Evolutionary conservation across 345 rosid species (phyloP).

Genomic region (Citrus trifoliata): DNA sequence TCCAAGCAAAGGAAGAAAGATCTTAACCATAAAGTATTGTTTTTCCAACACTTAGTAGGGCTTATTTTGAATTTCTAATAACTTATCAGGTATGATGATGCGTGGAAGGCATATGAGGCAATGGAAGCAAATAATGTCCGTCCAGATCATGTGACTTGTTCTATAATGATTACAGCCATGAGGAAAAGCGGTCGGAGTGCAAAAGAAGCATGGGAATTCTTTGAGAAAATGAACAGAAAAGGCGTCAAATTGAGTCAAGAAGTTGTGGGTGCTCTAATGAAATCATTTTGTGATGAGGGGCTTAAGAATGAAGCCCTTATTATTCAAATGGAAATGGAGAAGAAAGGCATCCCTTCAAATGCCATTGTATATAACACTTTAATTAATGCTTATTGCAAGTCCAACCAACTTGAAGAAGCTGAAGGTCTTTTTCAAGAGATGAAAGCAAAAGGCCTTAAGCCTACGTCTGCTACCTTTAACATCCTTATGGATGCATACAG

Average conservation of each 20-base stretch:
- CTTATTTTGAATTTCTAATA: constrained; percentile 9
- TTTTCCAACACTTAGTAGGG: background rate
- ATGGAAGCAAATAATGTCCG: constrained; percentile 61
- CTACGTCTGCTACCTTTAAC: constrained; percentile 59
- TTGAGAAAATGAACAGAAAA: constrained; percentile 68
- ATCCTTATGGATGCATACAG: constrained; percentile 84
- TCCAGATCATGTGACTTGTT: constrained; percentile 74
- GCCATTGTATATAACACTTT: constrained; percentile 65
- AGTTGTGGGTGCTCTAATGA: constrained; percentile 64
- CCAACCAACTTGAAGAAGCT: constrained; percentile 70
- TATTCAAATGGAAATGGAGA: constrained; percentile 82
- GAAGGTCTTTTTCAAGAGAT: constrained; percentile 84
- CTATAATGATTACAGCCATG: constrained; percentile 71
- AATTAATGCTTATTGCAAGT: constrained; percentile 79
- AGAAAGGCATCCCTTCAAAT: constrained; percentile 64
- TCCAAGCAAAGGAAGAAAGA: background rate
- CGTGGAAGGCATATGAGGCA: constrained; percentile 56
- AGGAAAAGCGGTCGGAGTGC: constrained; percentile 63
- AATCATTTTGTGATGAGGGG: constrained; percentile 85
- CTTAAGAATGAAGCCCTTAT: constrained; percentile 75
- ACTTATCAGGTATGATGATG: constrained; percentile 62
- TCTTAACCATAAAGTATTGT: background rate
- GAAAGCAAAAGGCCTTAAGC: constrained; percentile 59
- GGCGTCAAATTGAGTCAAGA: constrained; percentile 77
- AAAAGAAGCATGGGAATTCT: constrained; percentile 76